Percentiles rank a stretch among this genome's conserved stretches.
These are phyloP conservation scores for Cladosporium cucumerinum DNA, from an alignment of 2,329 filamentous ascomycete species.

Conservation along the genomic window DNA sequence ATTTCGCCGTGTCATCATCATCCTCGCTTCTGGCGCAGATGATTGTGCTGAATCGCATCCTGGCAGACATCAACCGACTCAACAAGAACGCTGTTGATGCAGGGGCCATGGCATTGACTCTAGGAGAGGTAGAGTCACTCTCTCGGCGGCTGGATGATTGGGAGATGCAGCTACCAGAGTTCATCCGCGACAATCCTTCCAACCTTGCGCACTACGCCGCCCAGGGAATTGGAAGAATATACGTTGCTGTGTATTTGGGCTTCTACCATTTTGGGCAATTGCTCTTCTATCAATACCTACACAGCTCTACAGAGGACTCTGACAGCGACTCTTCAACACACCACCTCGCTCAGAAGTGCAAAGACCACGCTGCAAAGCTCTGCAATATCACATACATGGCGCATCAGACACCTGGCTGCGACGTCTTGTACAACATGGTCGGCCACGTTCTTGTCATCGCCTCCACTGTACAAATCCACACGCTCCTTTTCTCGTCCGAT, in stretches of 20 bases:
- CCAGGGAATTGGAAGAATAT: conserved; percentile 3
- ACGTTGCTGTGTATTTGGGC: conserved; percentile 10
- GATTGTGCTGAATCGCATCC: conserved; percentile 11
- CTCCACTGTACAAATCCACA: conserved; percentile 12
- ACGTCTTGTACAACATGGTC: conserved; percentile 14
- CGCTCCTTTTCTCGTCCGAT: conserved; percentile 10
- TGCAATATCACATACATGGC: conserved; percentile 14
- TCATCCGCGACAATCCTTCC: conserved; percentile 9
- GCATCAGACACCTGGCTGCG: conserved; percentile 14
- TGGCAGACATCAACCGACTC: conserved; percentile 10
- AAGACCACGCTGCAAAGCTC: conserved; percentile 6
- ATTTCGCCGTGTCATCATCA: conserved; percentile 1
- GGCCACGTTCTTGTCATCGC: conserved; percentile 16
- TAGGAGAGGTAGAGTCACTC: background rate
- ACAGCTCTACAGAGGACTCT: conserved; percentile 4
- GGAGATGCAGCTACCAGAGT: conserved; percentile 5
- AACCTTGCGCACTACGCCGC: conserved; percentile 10
- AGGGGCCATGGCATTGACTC: conserved; percentile 1
- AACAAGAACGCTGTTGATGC: conserved; percentile 9
- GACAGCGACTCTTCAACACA: background rate
- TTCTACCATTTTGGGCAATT: conserved; percentile 11
- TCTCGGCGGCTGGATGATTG: conserved; percentile 10
- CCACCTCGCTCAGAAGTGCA: conserved; percentile 10
- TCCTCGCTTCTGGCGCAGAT: conserved; percentile 11
- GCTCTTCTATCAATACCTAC: conserved; percentile 14